These are phyloP conservation scores for Alternaria sp. DNA, from an alignment of 2,329 filamentous ascomycete genomes.

Conservation along the genomic window DNA sequence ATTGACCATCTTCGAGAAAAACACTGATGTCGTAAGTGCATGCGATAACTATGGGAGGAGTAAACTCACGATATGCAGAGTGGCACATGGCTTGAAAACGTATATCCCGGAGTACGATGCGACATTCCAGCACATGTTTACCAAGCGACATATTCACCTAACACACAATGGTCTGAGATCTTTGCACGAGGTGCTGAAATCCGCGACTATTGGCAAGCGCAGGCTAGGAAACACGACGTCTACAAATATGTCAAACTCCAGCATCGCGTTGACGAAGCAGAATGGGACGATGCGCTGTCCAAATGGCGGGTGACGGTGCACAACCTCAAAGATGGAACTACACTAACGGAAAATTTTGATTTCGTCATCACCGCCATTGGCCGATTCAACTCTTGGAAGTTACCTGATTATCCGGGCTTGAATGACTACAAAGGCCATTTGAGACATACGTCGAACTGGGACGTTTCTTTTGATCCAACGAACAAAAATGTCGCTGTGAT, in stretches of 20 bases:
- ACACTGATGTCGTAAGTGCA: slow-evolving; percentile 53
- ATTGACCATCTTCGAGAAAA: slow-evolving; percentile 60
- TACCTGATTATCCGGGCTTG: slow-evolving; percentile 43
- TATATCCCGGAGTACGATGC: slow-evolving; percentile 46
- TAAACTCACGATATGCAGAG: slow-evolving; percentile 16
- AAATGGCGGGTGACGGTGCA: slow-evolving; percentile 68
- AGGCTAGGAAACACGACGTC: slow-evolving; percentile 53
- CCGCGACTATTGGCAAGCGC: slow-evolving; percentile 53
- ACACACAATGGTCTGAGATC: slow-evolving; percentile 55
- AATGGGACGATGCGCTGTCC: slow-evolving; percentile 55
- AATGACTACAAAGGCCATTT: slow-evolving; percentile 42
- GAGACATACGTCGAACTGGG: slow-evolving; percentile 46
- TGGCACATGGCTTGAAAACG: slow-evolving; percentile 52
- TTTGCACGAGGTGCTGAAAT: slow-evolving; percentile 55
- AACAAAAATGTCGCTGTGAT: slow-evolving; percentile 69
- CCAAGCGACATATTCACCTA: slow-evolving; percentile 55
- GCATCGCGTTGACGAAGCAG: slow-evolving; percentile 50
- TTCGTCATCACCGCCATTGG: slow-evolving; percentile 52
- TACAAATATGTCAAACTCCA: slow-evolving; percentile 52
- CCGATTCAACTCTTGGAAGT: slow-evolving; percentile 45
- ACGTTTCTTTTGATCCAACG: slow-evolving; percentile 58
- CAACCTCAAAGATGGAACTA: slow-evolving; percentile 56
- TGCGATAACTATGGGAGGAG: not conserved
- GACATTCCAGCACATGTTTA: slow-evolving; percentile 53
- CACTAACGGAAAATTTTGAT: slow-evolving; percentile 39